phyloP scores from a whole-genome alignment of 2,329 filamentous ascomycete species.

The Helotiales sp. region DNA sequence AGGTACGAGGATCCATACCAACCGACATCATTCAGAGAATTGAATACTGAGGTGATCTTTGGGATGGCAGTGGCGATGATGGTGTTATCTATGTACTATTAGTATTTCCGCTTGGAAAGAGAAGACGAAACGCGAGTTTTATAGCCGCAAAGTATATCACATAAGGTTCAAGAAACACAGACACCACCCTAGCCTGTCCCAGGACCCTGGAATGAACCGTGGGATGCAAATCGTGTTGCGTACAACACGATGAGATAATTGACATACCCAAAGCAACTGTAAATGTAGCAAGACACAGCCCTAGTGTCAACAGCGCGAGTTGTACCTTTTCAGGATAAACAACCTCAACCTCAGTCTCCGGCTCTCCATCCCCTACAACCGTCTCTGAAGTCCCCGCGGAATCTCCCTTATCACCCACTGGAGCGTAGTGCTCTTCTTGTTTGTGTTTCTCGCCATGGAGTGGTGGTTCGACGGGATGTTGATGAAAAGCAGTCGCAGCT shows the following conservation, averaged over 20 bases:
- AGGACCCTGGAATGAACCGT: not conserved
- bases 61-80: constrained; percentile 43
- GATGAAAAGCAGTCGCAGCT: constrained; percentile 15
- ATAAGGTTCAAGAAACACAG: not conserved
- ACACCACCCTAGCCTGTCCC: not conserved
- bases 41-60: constrained; percentile 41
- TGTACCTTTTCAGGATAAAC: constrained; percentile 31
- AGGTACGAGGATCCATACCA: constrained; percentile 40
- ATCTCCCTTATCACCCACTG: not conserved
- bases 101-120: not conserved
- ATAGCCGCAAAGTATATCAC: no score
- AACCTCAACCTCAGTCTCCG: constrained; percentile 4
- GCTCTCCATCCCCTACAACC: not conserved
- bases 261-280: constrained; percentile 43
- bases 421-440: not conserved
- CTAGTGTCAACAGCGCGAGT: constrained; percentile 44
- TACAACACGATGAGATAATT: not conserved
- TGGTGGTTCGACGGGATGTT: not conserved
- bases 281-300: constrained; percentile 49
- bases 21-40: constrained; percentile 41
- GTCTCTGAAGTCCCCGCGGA: not conserved
- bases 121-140: no score
- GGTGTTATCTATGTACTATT: constrained; percentile 35
- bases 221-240: not conserved
- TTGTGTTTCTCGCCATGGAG: not conserved